Conservation (phyloP, 345 rosid genomes). For the Citropsis articulata region DNA sequence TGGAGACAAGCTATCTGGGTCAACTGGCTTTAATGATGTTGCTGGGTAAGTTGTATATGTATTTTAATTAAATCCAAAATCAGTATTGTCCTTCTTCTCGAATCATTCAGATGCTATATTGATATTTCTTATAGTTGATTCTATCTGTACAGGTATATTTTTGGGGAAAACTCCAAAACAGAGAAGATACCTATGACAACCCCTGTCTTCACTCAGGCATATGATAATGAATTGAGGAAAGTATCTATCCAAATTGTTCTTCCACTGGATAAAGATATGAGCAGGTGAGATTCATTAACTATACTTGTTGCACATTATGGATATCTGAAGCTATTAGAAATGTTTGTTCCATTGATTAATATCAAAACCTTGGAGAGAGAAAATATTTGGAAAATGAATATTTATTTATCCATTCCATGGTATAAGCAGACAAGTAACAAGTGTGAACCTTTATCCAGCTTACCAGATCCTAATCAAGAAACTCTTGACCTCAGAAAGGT, state of each 20-base stretch:
- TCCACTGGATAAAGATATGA: constrained; percentile 62
- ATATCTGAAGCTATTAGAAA: background rate
- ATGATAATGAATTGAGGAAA: constrained; percentile 42
- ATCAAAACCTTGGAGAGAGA: background rate
- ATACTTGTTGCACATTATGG: background rate
- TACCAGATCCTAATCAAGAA: constrained; percentile 65
- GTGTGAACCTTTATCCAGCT: constrained; percentile 40
- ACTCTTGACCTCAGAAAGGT: constrained; percentile 55
- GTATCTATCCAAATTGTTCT: constrained; percentile 84
- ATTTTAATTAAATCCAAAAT: background rate
- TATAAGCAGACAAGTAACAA: background rate
- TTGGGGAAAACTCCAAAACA: constrained; percentile 56
- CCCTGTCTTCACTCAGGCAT: constrained; percentile 73
- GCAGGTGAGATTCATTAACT: constrained; percentile 39
- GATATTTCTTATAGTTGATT: constrained; percentile 9
- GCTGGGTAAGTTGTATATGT: constrained; percentile 51
- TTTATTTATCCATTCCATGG: background rate
- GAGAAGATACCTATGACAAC: constrained; percentile 80
- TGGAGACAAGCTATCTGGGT: constrained; percentile 76
- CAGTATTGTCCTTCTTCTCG: background rate
- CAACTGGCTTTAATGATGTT: constrained; percentile 67
- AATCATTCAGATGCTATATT: background rate
- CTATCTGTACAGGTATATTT: constrained; percentile 52
- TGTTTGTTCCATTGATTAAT: background rate
- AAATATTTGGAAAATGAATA: background rate